These are phyloP conservation scores for Metarhizium sp. DNA, from an alignment of 2,329 filamentous ascomycete genomes.

Conservation along the genomic window DNA sequence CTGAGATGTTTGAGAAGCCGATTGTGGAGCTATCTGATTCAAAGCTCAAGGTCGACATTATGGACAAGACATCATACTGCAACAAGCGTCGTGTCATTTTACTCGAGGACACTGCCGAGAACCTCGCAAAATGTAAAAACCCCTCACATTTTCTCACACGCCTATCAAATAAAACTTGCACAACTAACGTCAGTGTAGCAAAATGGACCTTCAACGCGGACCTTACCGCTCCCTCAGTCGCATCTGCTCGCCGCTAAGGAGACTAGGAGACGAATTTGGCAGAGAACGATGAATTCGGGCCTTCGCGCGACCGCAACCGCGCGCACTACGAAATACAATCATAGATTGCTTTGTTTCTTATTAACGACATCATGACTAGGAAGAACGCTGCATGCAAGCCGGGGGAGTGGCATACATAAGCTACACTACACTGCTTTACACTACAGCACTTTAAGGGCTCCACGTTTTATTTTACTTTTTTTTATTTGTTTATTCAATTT, in stretches of 20 bases:
- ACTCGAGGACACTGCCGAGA: conserved; percentile 86
- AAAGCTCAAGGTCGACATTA: conserved; percentile 95
- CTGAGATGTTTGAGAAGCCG: conserved; percentile 99
- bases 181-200: conserved; percentile 24
- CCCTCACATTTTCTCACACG: not conserved
- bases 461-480: not conserved
- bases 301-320: not conserved
- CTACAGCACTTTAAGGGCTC: not conserved
- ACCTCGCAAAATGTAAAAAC: conserved; percentile 67
- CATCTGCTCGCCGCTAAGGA: conserved; percentile 4
- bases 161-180: not conserved
- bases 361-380: not conserved
- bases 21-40: conserved; percentile 73
- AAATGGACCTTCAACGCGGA: conserved; percentile 32
- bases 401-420: not conserved
- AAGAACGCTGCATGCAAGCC: not conserved
- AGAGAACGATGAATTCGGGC: not conserved
- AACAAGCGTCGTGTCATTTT: conserved; percentile 85
- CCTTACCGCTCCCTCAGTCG: not conserved
- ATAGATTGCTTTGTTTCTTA: not conserved
- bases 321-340: not conserved
- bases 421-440: not conserved
- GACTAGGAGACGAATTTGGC: not conserved
- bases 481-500: not conserved
- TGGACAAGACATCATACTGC: conserved; percentile 98